Percentiles rank a stretch among this genome's conserved stretches.
Evolutionary conservation across 1,284 basidiomycete species (phyloP).

Genomic region (Heterobasidion annosum): DNA sequence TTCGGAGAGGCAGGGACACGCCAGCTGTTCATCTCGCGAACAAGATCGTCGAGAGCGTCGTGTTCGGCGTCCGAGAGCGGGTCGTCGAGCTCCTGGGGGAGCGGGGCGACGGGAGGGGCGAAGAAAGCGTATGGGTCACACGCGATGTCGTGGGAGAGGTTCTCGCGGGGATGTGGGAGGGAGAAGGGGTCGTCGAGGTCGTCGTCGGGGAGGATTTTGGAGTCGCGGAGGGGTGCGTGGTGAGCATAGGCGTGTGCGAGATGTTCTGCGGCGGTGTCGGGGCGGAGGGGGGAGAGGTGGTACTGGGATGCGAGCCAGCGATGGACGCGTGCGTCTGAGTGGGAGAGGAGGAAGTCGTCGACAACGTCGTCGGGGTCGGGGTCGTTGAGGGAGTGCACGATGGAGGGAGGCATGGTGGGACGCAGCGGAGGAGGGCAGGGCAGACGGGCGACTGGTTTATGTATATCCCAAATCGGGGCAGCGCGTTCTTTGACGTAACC

Average conservation of each 20-base stretch:
- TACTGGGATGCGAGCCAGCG: slow-evolving; percentile 14
- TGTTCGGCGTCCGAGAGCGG: slow-evolving; percentile 2
- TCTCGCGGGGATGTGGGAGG: slow-evolving; percentile 1
- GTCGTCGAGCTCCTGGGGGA: background rate
- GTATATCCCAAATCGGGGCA: too few species aligned
- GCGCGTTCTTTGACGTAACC: too few species aligned
- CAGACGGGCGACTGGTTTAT: too few species aligned
- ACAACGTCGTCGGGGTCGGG: background rate
- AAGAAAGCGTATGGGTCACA: too few species aligned
- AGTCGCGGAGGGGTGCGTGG: slow-evolving; percentile 12
- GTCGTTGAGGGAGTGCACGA: background rate
- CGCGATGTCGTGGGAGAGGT: too few species aligned
- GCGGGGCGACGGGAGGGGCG: background rate
- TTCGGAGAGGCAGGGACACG: slow-evolving; percentile 2
- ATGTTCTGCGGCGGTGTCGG: slow-evolving; percentile 2
- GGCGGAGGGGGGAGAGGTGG: slow-evolving; percentile 9
- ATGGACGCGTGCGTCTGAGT: slow-evolving; percentile 1
- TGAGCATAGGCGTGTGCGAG: slow-evolving; percentile 6
- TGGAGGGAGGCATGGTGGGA: background rate
- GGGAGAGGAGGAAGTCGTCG: background rate
- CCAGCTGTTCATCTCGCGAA: slow-evolving; percentile 13
- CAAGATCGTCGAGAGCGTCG: slow-evolving; percentile 9
- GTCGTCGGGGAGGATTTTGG: slow-evolving; percentile 11
- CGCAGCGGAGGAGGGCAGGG: too few species aligned
- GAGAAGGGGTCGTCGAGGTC: slow-evolving; percentile 7